phyloP scores from a whole-genome alignment of 75 land plant genomes.

The Isoetes taiwanensis region DNA sequence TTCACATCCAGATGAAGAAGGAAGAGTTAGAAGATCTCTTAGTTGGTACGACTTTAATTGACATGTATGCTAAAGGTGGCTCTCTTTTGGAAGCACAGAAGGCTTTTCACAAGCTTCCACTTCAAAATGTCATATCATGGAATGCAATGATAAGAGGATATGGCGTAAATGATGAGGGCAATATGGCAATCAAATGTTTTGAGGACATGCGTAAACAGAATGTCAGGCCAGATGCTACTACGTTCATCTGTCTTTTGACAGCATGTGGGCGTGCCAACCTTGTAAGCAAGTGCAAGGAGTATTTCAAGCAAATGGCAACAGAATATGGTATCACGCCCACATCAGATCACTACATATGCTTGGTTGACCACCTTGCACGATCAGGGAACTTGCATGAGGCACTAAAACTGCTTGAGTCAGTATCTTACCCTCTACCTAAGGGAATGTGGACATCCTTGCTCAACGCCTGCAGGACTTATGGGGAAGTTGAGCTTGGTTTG shows the following conservation, averaged over 20 bases:
- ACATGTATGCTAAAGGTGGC: constrained; percentile 18
- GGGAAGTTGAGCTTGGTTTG: constrained; percentile 23
- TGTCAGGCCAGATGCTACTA: constrained; percentile 10
- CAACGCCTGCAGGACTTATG: constrained; percentile 34
- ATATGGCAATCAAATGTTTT: constrained; percentile 7
- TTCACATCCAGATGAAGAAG: not conserved
- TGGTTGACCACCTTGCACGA: constrained; percentile 38
- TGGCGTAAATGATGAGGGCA: constrained; percentile 6
- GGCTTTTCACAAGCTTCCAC: constrained; percentile 12
- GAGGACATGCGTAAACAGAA: constrained; percentile 5
- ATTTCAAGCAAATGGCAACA: constrained; percentile 23
- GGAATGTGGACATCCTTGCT: constrained; percentile 38
- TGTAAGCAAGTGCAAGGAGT: constrained; percentile 3
- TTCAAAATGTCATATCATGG: constrained; percentile 15
- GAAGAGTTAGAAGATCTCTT: not conserved
- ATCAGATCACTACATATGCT: constrained; percentile 37
- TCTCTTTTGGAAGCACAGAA: constrained; percentile 5
- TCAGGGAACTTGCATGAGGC: constrained; percentile 35
- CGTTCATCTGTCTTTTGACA: constrained; percentile 2
- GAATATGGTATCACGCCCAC: constrained; percentile 14
- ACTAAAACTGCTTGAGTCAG: constrained; percentile 21
- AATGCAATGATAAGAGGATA: constrained; percentile 13
- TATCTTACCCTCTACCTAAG: constrained; percentile 24
- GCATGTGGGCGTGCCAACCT: constrained; percentile 11
- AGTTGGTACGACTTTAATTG: constrained; percentile 2